Conservation (phyloP, 2,329 filamentous ascomycete species). For the Elsinoe perseae region DNA sequence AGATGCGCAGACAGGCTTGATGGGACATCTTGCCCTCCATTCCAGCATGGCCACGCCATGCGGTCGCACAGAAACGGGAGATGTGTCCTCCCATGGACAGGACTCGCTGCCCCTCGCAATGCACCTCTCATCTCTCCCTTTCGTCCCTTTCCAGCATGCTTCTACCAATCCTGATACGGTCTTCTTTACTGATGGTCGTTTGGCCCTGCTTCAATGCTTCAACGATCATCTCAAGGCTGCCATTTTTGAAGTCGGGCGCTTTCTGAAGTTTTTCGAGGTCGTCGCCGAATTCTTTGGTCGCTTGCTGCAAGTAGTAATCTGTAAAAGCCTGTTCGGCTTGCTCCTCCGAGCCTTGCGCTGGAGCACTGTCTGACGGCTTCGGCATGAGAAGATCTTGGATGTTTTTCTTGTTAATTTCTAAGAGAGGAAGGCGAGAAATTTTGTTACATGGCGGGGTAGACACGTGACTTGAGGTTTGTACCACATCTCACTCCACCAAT, state of each 20-base stretch:
- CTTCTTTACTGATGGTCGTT: conserved; percentile 50
- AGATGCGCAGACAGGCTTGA: not conserved
- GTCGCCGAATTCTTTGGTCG: conserved; percentile 63
- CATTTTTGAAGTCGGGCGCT: conserved; percentile 64
- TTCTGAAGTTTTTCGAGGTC: conserved; percentile 63
- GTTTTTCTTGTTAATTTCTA: not conserved
- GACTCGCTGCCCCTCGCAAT: too few relatives aligned
- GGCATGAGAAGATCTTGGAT: conserved; percentile 1
- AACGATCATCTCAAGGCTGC: conserved; percentile 55
- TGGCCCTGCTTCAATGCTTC: conserved; percentile 62
- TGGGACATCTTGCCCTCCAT: not conserved
- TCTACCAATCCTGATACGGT: conserved; percentile 38
- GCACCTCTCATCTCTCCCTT: not conserved
- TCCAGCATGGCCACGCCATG: not conserved
- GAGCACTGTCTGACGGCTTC: not conserved
- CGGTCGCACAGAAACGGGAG: not conserved
- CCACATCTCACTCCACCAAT: not conserved
- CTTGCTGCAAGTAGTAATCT: conserved; percentile 60
- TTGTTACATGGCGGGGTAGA: not conserved
- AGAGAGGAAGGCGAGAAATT: not conserved
- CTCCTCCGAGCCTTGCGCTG: conserved; percentile 3
- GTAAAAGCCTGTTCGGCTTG: conserved; percentile 42
- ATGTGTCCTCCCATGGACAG: too few relatives aligned
- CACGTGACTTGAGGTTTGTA: not conserved
- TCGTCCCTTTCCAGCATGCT: not conserved